Evolutionary conservation across 169 alveolate species (phyloP), one percentile per base, ranked within the genome.

Genomic region (Cryptosporidium xiaoi): DNA sequence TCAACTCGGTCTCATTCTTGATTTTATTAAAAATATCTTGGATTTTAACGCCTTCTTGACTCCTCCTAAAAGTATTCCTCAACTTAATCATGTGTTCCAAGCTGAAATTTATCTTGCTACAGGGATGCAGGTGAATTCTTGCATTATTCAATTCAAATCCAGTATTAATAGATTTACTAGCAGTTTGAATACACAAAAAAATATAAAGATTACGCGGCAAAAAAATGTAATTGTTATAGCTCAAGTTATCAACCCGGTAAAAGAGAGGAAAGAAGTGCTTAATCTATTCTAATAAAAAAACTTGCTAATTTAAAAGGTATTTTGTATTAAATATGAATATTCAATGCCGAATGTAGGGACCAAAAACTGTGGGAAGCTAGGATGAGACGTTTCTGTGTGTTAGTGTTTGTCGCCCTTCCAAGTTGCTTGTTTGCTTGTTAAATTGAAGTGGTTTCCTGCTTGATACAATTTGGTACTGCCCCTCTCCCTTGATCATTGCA

Each of bases 401-500:
- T 12, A 62, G 6, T 7, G 69, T 12, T 20, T 34, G 15, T 18
- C 20, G 53, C 13, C 56, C 77, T 2, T 77, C 64, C 64, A 33
- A 46, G 40, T 16, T 24, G 18, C 62, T 56, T 60, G 46, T 24
- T 48, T 68, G 64, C n/a, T 55, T 58, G 31, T 46, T 77, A 24
- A 77, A 56, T 46, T 77, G 87, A 36, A 50, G 77, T 10, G 87
- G 87, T 62, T 77, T 77, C 55, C 64, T 77, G 46, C 77, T 46
- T 12, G 87, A 58, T 60, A 77, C 64, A 20, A 77, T 77, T 3
- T 77, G 87, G 24, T 77, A 77, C 15, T 77, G 87, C 3, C 87
- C 87, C 12, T 77, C 87, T 1, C 87, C 87, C 69, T 27, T 77
- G 12, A 60, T 62, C 87, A 77, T 77, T 40, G 87, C 87, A 44